Evolutionary conservation across 2,329 filamentous ascomycete genomes (phyloP), one percentile per base, ranked within the genome.

Genomic region (Dryadomyces quercivorus): DNA sequence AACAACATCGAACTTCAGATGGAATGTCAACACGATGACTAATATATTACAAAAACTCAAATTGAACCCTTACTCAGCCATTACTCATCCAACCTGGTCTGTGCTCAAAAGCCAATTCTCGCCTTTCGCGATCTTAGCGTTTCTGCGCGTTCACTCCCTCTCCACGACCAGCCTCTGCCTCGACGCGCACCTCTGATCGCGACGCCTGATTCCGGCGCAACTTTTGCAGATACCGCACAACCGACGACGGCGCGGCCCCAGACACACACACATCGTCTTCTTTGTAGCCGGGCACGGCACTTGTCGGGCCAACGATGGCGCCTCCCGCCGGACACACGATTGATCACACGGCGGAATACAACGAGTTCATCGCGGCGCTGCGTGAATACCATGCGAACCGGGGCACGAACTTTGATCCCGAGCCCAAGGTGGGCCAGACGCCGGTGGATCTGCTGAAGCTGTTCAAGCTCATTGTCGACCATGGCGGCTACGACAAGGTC

Each of bases 401-500:
- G 70, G 88, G 88, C 54, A 94, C 88, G 8, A 71, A 75, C 55
- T 82, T 95, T 61, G 89, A 94, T 58, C 76, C 84, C 34, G 85
- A 91, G 66, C 89, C 89, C 52, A 90, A 88, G 70, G 82, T 94
- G 62, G 88, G 87, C 57, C 78, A 79, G 61, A 83, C 83, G 57
- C 82, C 85, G 59, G 78, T 95, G 58, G 86, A 95, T 64, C 75
- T 95, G 31, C 74, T 84, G 64, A 85, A 86, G 63, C 75, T 95
- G 26, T 74, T 84, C 65, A 85, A 86, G 63, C 78, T 94, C 34
- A 86, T 95, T 18, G 77, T 86, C 53, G 78, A 79, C 21, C 82
- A 84, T 62, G 90, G 90, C 53, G 90, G 90, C 56, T 95, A 95
- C 67, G 90, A 95, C 69, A 84, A 85, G 65, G 81, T 92, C 66